Conservation (phyloP, 2,329 filamentous ascomycete species). For the Phyllosticta citribraziliensis region DNA sequence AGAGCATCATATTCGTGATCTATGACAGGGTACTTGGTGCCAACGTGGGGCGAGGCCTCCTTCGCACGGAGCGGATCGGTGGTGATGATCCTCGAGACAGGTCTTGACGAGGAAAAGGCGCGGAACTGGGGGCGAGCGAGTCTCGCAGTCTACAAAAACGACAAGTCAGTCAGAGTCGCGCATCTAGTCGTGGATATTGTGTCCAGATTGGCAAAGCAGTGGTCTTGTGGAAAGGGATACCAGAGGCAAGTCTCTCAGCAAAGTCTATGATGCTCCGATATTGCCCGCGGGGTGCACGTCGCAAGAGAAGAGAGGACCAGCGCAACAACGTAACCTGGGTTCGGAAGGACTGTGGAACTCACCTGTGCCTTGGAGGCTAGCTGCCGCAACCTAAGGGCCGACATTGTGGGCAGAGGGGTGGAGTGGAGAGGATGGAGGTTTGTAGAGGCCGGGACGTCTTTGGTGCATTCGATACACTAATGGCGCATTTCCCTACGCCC, state of each 20-base stretch:
- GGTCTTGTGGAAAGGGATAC: background rate
- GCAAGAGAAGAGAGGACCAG: background rate
- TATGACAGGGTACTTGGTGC: conserved; percentile 90
- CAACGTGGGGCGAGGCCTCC: conserved; percentile 80
- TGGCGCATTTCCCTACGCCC: conserved; percentile 1
- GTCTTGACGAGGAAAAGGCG: conserved; percentile 78
- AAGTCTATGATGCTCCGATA: background rate
- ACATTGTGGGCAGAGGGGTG: conserved; percentile 5
- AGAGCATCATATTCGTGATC: conserved; percentile 99
- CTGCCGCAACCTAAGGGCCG: conserved; percentile 10
- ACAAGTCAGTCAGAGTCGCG: background rate
- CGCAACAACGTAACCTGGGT: background rate
- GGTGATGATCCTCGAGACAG: conserved; percentile 75
- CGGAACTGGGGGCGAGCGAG: conserved; percentile 56
- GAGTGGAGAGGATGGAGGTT: conserved; percentile 7
- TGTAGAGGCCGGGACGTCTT: conserved; percentile 4
- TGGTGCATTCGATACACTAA: conserved; percentile 3
- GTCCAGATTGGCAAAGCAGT: background rate
- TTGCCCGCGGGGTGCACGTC: background rate
- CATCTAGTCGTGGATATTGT: background rate
- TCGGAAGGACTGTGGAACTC: background rate
- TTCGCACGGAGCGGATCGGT: conserved; percentile 82
- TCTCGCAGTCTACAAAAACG: conserved; percentile 50
- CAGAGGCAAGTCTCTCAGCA: background rate
- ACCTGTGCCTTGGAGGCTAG: conserved; percentile 10